Percentiles rank a stretch among this genome's conserved stretches.
These are phyloP conservation scores for Neonectria ditissima DNA, from an alignment of 2,329 filamentous ascomycete genomes.

Conservation along the genomic window DNA sequence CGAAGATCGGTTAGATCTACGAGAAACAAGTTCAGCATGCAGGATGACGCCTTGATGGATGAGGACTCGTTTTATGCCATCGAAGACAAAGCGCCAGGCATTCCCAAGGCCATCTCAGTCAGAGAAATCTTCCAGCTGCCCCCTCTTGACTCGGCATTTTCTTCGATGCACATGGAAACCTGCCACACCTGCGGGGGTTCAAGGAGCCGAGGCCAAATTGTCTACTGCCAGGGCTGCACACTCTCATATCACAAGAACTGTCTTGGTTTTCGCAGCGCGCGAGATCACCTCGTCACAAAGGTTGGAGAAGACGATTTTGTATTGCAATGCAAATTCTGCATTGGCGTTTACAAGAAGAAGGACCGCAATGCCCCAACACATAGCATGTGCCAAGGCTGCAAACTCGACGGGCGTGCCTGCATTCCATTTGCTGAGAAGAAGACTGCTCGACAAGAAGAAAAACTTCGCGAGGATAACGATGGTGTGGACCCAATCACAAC, in stretches of 20 bases:
- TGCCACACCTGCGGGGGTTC: slow-evolving; percentile 76
- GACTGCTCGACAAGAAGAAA: slow-evolving; percentile 84
- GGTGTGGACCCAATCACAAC: slow-evolving; percentile 80
- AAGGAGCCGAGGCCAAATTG: slow-evolving; percentile 70
- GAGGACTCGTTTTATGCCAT: slow-evolving; percentile 67
- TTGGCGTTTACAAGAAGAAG: slow-evolving; percentile 75
- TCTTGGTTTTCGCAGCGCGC: slow-evolving; percentile 75
- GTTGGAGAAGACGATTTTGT: slow-evolving; percentile 81
- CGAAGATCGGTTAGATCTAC: slow-evolving; percentile 63
- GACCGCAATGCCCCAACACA: slow-evolving; percentile 77
- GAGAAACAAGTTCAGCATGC: slow-evolving; percentile 58
- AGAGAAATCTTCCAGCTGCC: slow-evolving; percentile 79
- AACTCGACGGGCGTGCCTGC: slow-evolving; percentile 74
- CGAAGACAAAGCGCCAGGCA: slow-evolving; percentile 57
- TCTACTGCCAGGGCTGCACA: slow-evolving; percentile 93
- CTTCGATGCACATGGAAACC: slow-evolving; percentile 72
- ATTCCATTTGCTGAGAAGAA: slow-evolving; percentile 78
- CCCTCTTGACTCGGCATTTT: slow-evolving; percentile 73
- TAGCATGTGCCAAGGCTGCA: slow-evolving; percentile 78
- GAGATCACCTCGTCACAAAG: slow-evolving; percentile 94
- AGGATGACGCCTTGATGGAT: slow-evolving; percentile 66
- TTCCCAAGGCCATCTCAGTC: slow-evolving; percentile 71
- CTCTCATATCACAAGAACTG: slow-evolving; percentile 86
- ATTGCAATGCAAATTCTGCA: slow-evolving; percentile 88
- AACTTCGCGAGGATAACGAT: slow-evolving; percentile 80